Conservation (phyloP, 148 eudicot species). For the Camellia japonica region DNA sequence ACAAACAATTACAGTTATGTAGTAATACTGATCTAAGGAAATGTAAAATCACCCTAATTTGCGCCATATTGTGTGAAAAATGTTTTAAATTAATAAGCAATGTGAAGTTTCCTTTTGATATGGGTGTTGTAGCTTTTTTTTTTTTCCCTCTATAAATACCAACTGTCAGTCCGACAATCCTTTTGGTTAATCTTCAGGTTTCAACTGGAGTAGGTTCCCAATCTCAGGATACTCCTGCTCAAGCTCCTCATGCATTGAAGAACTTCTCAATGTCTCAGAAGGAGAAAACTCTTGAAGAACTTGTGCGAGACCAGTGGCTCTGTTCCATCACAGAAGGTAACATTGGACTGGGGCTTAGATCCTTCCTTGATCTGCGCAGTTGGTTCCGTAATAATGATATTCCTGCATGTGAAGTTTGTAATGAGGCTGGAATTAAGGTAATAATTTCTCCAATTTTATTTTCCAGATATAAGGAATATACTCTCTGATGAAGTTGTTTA, state of each 20-base stretch:
- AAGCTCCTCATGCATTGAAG: constrained; percentile 65
- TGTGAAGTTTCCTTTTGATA: not conserved
- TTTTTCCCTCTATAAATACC: not conserved
- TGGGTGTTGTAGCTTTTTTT: not conserved
- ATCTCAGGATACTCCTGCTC: constrained; percentile 34
- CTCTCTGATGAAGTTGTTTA: not conserved
- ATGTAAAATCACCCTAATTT: not conserved
- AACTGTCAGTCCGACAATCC: constrained; percentile 12
- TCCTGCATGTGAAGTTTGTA: constrained; percentile 84
- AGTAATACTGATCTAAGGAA: not conserved
- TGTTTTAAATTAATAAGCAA: not conserved
- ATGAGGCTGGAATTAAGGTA: constrained; percentile 94
- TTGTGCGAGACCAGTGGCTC: constrained; percentile 80
- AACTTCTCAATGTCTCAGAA: constrained; percentile 87
- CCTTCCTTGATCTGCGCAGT: constrained; percentile 92
- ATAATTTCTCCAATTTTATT: constrained; percentile 6
- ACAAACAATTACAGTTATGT: not conserved
- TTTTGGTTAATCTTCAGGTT: constrained; percentile 38
- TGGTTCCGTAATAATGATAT: constrained; percentile 87
- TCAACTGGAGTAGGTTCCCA: constrained; percentile 50
- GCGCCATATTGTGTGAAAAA: not conserved
- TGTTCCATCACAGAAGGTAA: constrained; percentile 53
- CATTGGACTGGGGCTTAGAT: constrained; percentile 85
- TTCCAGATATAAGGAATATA: not conserved
- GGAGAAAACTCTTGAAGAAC: constrained; percentile 78